phyloP scores from a whole-genome alignment of 2,329 filamentous ascomycete species.

The Metarhizium brunneum region DNA sequence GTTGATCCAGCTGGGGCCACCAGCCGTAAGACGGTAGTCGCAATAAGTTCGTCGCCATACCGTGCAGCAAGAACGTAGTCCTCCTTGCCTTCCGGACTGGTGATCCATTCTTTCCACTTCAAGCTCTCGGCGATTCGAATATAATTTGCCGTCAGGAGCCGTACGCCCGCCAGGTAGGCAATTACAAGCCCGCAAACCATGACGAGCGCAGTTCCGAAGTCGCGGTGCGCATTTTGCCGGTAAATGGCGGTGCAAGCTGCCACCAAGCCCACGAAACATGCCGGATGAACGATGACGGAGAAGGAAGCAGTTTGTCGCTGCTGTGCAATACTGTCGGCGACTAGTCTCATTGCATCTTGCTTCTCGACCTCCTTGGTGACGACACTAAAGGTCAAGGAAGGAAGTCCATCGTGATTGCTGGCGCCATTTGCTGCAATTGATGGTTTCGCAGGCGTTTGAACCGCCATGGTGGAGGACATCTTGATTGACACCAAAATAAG shows the following conservation, averaged over 20 bases:
- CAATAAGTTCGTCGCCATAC: slow-evolving; percentile 60
- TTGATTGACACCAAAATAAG: neutral
- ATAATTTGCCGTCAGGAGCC: slow-evolving; percentile 53
- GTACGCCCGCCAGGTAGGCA: slow-evolving; percentile 50
- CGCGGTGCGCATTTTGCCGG: slow-evolving; percentile 26
- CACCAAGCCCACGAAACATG: slow-evolving; percentile 36
- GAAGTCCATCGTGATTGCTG: slow-evolving; percentile 28
- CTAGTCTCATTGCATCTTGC: slow-evolving; percentile 57
- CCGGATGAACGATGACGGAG: slow-evolving; percentile 54
- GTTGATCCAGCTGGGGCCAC: slow-evolving; percentile 18
- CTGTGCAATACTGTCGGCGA: slow-evolving; percentile 75
- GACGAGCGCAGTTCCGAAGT: slow-evolving; percentile 44
- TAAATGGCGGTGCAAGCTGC: slow-evolving; percentile 30
- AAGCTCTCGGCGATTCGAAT: slow-evolving; percentile 52
- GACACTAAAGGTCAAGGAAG: slow-evolving; percentile 51
- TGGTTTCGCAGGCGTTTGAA: slow-evolving; percentile 6
- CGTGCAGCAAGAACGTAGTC: slow-evolving; percentile 55
- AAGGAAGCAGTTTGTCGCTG: slow-evolving; percentile 62
- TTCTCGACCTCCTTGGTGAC: slow-evolving; percentile 47
- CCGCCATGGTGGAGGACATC: slow-evolving; percentile 8
- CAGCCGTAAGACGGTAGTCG: slow-evolving; percentile 57
- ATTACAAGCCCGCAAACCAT: slow-evolving; percentile 53
- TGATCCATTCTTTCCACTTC: slow-evolving; percentile 51
- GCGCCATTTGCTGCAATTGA: neutral
- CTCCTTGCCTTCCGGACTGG: slow-evolving; percentile 24